Evolutionary conservation across 805 yeast genomes (phyloP).

Genomic region (Kurtzmaniella cleridarum): DNA sequence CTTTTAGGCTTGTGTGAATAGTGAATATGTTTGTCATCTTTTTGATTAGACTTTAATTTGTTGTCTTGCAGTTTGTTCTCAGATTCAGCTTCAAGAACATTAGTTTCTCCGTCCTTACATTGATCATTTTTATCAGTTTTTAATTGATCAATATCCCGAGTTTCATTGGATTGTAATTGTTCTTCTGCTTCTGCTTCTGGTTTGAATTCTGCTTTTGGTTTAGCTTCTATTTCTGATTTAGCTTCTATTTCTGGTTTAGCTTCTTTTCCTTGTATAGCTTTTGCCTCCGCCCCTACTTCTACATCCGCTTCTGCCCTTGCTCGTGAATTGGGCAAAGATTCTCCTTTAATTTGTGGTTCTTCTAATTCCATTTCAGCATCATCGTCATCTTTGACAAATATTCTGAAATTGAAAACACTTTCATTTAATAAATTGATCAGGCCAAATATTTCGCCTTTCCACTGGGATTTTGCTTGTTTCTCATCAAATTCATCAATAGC

Average conservation of each 20-base stretch:
- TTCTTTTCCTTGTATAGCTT: too few relatives aligned
- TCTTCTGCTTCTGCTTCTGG: not conserved
- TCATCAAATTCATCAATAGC: slow-evolving; percentile 7
- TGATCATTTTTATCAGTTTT: too few relatives aligned
- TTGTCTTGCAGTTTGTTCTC: not conserved
- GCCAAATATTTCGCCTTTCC: slow-evolving; percentile 25
- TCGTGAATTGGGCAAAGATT: too few relatives aligned
- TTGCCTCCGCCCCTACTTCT: too few relatives aligned
- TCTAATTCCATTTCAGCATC: not conserved
- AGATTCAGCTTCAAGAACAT: not conserved
- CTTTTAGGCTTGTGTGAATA: slow-evolving; percentile 3
- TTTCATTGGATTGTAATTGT: too few relatives aligned
- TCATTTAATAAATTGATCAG: slow-evolving; percentile 33
- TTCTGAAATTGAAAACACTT: slow-evolving; percentile 29
- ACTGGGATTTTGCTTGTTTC: slow-evolving; percentile 2
- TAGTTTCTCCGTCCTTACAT: too few relatives aligned
- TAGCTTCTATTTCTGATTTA: not conserved
- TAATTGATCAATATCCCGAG: too few relatives aligned
- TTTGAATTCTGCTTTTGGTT: slow-evolving; percentile 2
- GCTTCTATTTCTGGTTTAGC: too few relatives aligned
- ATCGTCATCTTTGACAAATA: slow-evolving; percentile 14
- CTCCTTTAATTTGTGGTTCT: too few relatives aligned
- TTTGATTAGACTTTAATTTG: slow-evolving; percentile 1
- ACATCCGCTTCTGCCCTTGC: too few relatives aligned
- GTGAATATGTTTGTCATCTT: slow-evolving; percentile 1